Conservation (phyloP, 139 green algal species). For the Chlamydomonas schloesseri region DNA sequence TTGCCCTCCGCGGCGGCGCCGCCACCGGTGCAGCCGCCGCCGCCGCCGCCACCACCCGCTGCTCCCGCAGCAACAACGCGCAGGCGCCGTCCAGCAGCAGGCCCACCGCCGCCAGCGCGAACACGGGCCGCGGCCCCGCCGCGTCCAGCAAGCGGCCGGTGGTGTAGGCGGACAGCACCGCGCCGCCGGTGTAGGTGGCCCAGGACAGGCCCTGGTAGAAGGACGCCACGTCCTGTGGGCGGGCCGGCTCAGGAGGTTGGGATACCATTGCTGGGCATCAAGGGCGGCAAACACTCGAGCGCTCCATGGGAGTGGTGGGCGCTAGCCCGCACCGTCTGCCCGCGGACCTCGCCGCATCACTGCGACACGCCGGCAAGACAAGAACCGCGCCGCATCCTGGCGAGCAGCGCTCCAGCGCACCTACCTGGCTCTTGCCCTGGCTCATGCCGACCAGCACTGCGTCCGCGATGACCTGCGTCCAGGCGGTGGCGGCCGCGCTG, state of each 20-base stretch:
- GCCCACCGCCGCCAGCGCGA: constrained; percentile 28
- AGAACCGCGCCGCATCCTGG: no score
- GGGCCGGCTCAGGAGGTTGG: neutral
- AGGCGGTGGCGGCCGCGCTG: neutral
- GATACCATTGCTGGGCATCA: no score
- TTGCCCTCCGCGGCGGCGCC: neutral
- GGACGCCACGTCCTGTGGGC: constrained; percentile 52
- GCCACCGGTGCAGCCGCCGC: neutral
- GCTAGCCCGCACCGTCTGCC: no score
- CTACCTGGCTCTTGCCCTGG: constrained; percentile 7
- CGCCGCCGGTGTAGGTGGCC: constrained; percentile 75
- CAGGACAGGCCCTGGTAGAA: constrained; percentile 90
- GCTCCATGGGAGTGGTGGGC: no score
- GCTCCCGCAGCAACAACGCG: neutral
- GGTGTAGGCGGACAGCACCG: constrained; percentile 81
- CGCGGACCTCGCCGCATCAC: no score
- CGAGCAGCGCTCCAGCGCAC: no score
- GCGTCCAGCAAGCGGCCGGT: constrained; percentile 58
- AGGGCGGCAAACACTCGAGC: no score
- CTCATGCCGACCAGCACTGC: constrained; percentile 22
- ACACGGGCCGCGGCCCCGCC: constrained; percentile 26
- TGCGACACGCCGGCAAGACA: no score
- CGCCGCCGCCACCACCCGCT: neutral
- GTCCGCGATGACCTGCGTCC: constrained; percentile 35
- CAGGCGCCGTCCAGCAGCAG: constrained; percentile 5